Base-by-base conservation (phyloP, 352 stramenopile species). In the Phytophthora fragariae region DNA sequence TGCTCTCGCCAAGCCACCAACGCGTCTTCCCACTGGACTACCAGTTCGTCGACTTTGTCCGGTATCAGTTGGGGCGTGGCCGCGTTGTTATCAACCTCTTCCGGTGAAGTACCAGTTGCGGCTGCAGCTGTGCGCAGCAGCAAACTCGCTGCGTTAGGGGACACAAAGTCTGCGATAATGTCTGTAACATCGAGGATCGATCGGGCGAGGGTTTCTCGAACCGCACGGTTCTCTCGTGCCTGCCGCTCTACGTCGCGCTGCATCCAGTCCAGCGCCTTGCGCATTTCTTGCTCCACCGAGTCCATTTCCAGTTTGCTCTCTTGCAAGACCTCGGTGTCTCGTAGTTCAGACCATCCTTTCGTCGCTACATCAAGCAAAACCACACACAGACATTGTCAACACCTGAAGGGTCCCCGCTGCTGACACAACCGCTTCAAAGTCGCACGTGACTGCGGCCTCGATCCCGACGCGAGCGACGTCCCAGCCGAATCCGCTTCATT, bases 261-360 rank as follows among this genome's bases (percentile, higher is more conserved):
- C 69, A 88, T 85, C 78, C 78, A 84, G 10, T 73, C 57, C 8
- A 88, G 65, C 15, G 78, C 80, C 56, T 73, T 76, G 15, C 58
- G 57, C 17, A 72, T 76, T 7, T 81, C 75, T 2, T 35, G 61
- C 9, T 82, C 57, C n/a, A 80, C 60, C 9, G 47, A 41, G 10
- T 58, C 33, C 6, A 0, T 47, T 9, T 7, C 5, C 35, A 37
- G 49, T 14, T 55, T 44, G 1, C 50, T 53, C 17, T 69, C 35
- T 11, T 62, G 11, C 2, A 65, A 24, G 14, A 39, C 27, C 5
- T 67, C 47, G 44, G 19, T 61, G 44, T 7, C 19, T 44, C 46
- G 47, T 5, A 46, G 7, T 19, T 69, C 53, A 6, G 21, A n/a
- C 19, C 50, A 41, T n/a, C 39, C 35, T 14, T 52, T 63, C 15